Percentiles rank a stretch among this genome's conserved stretches.
phyloP scores from a whole-genome alignment of 1,139 yeast species.

The Yamadazyma songkhlaensis region DNA sequence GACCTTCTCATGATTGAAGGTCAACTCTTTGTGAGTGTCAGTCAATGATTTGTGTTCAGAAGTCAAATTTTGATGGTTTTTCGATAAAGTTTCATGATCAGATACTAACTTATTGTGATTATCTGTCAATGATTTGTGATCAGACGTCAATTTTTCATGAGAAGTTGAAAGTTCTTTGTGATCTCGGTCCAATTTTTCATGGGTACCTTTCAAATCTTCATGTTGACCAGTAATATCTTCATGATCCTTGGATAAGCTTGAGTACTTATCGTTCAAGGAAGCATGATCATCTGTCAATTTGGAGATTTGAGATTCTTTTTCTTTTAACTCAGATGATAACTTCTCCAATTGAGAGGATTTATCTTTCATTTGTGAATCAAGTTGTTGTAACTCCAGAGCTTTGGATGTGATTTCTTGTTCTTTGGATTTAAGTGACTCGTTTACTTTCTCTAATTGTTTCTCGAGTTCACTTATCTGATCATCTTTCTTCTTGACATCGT shows the following conservation, averaged over 20 bases:
- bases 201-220: neutral
- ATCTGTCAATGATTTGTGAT: neutral
- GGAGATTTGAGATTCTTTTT: neutral
- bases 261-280: neutral
- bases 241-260: neutral
- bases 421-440: constrained; percentile 1
- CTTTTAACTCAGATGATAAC: neutral
- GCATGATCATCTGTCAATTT: constrained; percentile 2
- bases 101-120: neutral
- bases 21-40: neutral
- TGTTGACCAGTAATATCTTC: neutral
- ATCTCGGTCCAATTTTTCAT: neutral
- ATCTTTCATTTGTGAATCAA: neutral
- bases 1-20: neutral
- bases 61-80: neutral
- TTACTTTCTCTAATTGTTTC: constrained; percentile 1
- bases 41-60: constrained; percentile 1
- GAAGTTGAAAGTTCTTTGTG: neutral
- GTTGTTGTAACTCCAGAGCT: neutral
- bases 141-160: neutral
- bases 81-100: neutral
- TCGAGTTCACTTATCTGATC: neutral
- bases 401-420: neutral
- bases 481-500: neutral
- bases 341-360: constrained; percentile 1